phyloP scores from a whole-genome alignment of 164 flowering plant species.

The Vitis rupestris region DNA sequence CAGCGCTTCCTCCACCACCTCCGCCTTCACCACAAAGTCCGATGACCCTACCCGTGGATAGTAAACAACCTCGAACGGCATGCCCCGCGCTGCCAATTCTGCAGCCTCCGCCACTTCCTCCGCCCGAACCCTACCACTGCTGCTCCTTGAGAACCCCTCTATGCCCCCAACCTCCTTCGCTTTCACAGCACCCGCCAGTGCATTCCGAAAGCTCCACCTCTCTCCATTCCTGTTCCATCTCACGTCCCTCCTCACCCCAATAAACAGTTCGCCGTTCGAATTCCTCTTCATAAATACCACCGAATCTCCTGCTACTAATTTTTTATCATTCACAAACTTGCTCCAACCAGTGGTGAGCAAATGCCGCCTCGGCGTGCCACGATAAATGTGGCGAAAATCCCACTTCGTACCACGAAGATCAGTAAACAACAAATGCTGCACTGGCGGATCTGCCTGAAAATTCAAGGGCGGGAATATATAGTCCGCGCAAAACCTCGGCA shows the following conservation, averaged over 20 bases:
- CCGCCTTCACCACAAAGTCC: constrained; percentile 68
- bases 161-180: constrained; percentile 6
- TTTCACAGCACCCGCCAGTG: not conserved
- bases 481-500: constrained; percentile 81
- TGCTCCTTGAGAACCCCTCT: constrained; percentile 27
- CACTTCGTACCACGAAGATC: constrained; percentile 58
- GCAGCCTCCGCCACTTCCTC: constrained; percentile 41
- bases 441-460: constrained; percentile 60
- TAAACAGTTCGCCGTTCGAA: constrained; percentile 33
- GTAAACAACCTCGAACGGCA: constrained; percentile 60
- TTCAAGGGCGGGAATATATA: constrained; percentile 63
- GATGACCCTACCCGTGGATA: constrained; percentile 58
- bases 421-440: constrained; percentile 47
- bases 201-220: constrained; percentile 21
- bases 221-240: constrained; percentile 15
- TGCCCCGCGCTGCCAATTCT: constrained; percentile 41
- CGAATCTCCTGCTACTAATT: constrained; percentile 70
- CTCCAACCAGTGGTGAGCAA: constrained; percentile 92
- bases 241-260: constrained; percentile 51
- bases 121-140: constrained; percentile 31
- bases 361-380: constrained; percentile 84
- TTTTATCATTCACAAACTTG: constrained; percentile 75
- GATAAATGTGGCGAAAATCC: constrained; percentile 59
- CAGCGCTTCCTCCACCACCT: constrained; percentile 50
- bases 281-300: constrained; percentile 63